phyloP scores from a whole-genome alignment of 129 eudicot genomes.

The Pseudognaphalium luteoalbum region DNA sequence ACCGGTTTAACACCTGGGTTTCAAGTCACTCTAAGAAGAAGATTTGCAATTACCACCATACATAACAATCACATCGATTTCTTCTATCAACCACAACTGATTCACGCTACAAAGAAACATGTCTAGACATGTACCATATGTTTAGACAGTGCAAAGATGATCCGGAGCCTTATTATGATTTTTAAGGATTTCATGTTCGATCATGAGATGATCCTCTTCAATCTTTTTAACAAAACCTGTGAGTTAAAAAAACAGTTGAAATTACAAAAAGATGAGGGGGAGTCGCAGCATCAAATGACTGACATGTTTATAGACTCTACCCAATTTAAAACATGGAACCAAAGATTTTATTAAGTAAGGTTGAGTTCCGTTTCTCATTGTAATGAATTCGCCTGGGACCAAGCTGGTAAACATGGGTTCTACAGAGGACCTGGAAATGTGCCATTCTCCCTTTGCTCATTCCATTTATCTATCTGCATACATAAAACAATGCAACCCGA shows the following conservation, averaged over 20 bases:
- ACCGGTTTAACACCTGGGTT: neutral
- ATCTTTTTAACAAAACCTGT: slow-evolving; percentile 21
- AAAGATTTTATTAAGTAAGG: neutral
- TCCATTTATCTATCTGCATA: slow-evolving; percentile 88
- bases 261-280: slow-evolving; percentile 8
- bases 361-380: slow-evolving; percentile 19
- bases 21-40: neutral
- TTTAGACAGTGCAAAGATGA: neutral
- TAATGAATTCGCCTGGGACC: neutral
- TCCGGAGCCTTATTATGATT: neutral
- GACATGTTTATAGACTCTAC: slow-evolving; percentile 23
- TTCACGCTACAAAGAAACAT: neutral
- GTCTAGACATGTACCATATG: neutral
- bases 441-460: slow-evolving; percentile 90
- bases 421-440: slow-evolving; percentile 91
- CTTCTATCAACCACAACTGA: neutral
- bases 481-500: neutral
- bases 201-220: slow-evolving; percentile 18
- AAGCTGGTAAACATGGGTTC: slow-evolving; percentile 1
- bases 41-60: neutral
- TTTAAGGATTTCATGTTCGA: slow-evolving; percentile 14
- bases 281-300: neutral
- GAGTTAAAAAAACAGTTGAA: neutral
- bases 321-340: slow-evolving; percentile 24
- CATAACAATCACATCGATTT: neutral